Percentiles rank a stretch among this genome's conserved stretches.
Conservation (phyloP, 1,139 yeast species). For the Spathaspora jeffriesii region DNA sequence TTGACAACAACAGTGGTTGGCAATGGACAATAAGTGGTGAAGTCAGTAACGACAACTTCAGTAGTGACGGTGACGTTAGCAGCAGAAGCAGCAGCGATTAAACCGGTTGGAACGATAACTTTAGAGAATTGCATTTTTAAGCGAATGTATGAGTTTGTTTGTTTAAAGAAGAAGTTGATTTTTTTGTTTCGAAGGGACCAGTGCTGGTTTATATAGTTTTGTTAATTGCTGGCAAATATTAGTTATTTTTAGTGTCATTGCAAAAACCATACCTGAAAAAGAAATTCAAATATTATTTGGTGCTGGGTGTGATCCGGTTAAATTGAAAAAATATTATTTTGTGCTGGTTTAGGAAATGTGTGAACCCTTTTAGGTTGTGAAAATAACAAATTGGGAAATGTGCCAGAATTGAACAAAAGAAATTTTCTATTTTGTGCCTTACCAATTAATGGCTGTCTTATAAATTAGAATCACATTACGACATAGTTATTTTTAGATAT, state of each 20-base stretch:
- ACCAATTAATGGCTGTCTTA: background rate
- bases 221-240: background rate
- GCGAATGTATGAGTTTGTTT: constrained; percentile 9
- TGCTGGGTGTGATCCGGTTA: background rate
- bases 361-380: background rate
- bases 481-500: background rate
- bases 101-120: constrained; percentile 38
- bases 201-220: constrained; percentile 3
- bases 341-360: background rate
- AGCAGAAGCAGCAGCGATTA: constrained; percentile 40
- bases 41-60: constrained; percentile 44
- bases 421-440: background rate
- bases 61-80: constrained; percentile 46
- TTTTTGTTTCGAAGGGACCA: background rate
- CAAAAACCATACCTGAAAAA: background rate
- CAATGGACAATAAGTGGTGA: constrained; percentile 49
- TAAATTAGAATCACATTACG: background rate
- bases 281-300: background rate
- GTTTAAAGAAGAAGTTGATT: background rate
- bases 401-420: background rate
- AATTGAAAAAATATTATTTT: background rate
- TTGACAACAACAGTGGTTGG: constrained; percentile 40
- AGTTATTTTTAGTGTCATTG: background rate
- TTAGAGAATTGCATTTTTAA: constrained; percentile 43
- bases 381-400: background rate